Percentiles rank a stretch among this genome's conserved stretches.
Evolutionary conservation across 1,139 yeast genomes (phyloP).

Genomic region (Kodamaea derodonti): DNA sequence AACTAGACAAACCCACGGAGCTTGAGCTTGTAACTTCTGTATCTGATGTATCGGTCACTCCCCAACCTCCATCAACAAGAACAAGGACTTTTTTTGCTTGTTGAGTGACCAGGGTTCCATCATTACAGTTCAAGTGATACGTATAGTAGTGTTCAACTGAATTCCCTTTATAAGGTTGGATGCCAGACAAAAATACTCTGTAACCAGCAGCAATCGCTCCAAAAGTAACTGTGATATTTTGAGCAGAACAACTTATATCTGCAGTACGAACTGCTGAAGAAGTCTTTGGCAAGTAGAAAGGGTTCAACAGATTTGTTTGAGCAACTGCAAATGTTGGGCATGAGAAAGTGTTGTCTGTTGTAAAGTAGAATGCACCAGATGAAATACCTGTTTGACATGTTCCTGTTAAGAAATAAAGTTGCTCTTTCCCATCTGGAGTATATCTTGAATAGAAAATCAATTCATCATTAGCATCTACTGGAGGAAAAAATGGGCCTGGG

Average conservation of each 20-base stretch:
- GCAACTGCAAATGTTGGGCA: constrained; percentile 11
- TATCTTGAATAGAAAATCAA: constrained; percentile 17
- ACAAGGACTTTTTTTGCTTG: constrained; percentile 8
- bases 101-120: constrained; percentile 10
- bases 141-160: constrained; percentile 12
- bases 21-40: neutral
- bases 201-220: constrained; percentile 9
- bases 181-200: constrained; percentile 16
- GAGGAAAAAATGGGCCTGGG: constrained; percentile 13
- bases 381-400: constrained; percentile 14
- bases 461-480: constrained; percentile 8
- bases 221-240: constrained; percentile 9
- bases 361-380: constrained; percentile 11
- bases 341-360: constrained; percentile 13
- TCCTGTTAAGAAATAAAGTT: constrained; percentile 14
- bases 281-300: constrained; percentile 15
- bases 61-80: constrained; percentile 11
- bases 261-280: constrained; percentile 4
- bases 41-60: constrained; percentile 2
- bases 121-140: constrained; percentile 12
- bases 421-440: constrained; percentile 15
- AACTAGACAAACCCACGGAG: neutral
- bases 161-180: constrained; percentile 11
- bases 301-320: constrained; percentile 13
- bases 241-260: constrained; percentile 8